Percentiles rank a stretch among this genome's conserved stretches.
These are phyloP conservation scores for Parastagonospora nodorum DNA, from an alignment of 2,329 filamentous ascomycete genomes.

Conservation along the genomic window DNA sequence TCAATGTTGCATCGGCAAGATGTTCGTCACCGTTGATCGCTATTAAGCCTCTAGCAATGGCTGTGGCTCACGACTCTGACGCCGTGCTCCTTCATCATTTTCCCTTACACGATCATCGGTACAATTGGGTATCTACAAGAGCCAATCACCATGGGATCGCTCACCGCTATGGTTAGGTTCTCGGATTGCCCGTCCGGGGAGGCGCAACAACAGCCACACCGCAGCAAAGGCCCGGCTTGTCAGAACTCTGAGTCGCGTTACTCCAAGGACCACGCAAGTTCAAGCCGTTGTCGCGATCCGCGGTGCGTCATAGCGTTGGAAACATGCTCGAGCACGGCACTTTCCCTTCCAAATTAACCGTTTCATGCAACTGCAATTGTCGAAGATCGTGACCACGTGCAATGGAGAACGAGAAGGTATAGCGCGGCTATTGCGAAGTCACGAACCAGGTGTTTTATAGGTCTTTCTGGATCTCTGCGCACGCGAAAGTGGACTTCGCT, in stretches of 20 bases:
- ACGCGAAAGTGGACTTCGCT: background rate
- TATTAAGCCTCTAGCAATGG: no score
- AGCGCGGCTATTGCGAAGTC: background rate
- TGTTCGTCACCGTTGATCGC: no score
- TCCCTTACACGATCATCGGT: conserved; percentile 9
- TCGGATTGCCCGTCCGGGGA: conserved; percentile 23
- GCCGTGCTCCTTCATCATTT: background rate
- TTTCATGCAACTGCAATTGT: background rate
- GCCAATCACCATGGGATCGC: conserved; percentile 27
- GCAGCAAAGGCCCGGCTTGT: conserved; percentile 25
- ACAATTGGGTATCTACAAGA: conserved; percentile 14
- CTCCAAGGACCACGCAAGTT: conserved; percentile 19
- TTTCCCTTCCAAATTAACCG: conserved; percentile 8
- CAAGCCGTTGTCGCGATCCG: conserved; percentile 12
- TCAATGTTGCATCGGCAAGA: no score
- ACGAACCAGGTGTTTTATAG: background rate
- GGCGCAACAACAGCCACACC: conserved; percentile 23
- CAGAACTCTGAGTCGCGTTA: conserved; percentile 24
- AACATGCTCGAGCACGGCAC: background rate
- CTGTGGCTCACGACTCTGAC: no score
- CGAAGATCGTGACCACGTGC: no score
- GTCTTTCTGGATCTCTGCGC: background rate
- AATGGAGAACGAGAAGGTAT: background rate
- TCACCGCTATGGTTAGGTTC: conserved; percentile 36
- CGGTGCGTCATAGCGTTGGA: conserved; percentile 28